Base-by-base conservation (phyloP, 257 asterid species). In the Primulina eburnea region DNA sequence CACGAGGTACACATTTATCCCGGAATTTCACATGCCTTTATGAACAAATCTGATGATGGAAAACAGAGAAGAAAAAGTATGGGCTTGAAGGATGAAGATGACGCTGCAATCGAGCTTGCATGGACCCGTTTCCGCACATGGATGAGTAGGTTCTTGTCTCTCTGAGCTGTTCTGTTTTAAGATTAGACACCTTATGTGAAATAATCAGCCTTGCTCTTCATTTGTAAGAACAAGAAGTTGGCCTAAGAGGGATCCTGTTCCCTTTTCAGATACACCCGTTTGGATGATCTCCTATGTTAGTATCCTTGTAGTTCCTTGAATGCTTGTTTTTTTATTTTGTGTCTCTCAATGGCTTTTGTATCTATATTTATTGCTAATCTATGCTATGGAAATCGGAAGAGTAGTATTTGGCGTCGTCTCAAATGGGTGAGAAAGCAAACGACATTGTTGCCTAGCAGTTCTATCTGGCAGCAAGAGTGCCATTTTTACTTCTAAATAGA, bases 41-140 rank as follows among this genome's bases (percentile, higher is more conserved):
- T 94, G 99, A 94, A 94, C 83, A 77, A 18, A 40, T 94, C 99
- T 4, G 82, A 91, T 0, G 95, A 94, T 30, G 99, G 90, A 43
- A 64, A 60, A 34, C 76, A 86, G 79, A 85, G 99, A 76, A 82
- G 97, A 73, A 88, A 86, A 73, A 77, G 21, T 33, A 89, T 94
- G 99, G 99, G 99, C 64, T 9, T 89, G 80, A 63, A 76, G 34
- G 97, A 91, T 56, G 93, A 80, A 65, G 88, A 89, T 76, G 84
- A 76, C 69, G 87, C 79, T 66, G 95, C 90, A 21, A 90, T 86
- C 0, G 96, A 87, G 75, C 80, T 81, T 67, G 98, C 97, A 8
- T 94, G 99, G 99, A 71, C 92, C 6, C 95, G 87, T 12, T 89
- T 94, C 77, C 80, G 81, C 60, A 28, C 91, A 16, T 94, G 97